Evolutionary conservation across 2,329 filamentous ascomycete genomes (phyloP), one percentile per base, ranked within the genome.

Genomic region (Ophiostoma sp.): DNA sequence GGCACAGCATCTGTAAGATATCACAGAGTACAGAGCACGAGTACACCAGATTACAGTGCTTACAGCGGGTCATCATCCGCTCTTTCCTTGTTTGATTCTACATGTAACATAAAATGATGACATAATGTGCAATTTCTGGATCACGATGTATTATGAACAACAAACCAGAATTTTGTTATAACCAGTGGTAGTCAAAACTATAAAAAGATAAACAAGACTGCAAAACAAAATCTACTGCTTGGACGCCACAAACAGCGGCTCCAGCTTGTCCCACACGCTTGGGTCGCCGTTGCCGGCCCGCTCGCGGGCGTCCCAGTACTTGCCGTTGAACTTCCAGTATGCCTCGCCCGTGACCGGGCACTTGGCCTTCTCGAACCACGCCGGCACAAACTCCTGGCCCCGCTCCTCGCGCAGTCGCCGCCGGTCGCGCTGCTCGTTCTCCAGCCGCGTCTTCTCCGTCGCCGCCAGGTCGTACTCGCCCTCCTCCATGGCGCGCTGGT

Each of bases 401-500:
- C 81, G 85, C 39, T 85, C 85, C 80, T 99, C 94, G 33, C 94
- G 84, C 71, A 85, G 81, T 69, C 91, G 82, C 72, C 95, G 83
- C 71, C 90, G 89, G 11, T 89, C 88, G 72, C 95, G 85, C 83
- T 99, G 95, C 73, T 89, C 93, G 81, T 97, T 91, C 79, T 99
- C 95, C 0, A 99, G 87, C 1, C 95, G 86, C 76, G 94, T 95
- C 86, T 99, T 99, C 83, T 99, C 95, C 5, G 86, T 87, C 0
- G 94, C 95, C 1, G 95, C 95, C 72, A 95, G 85, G 76, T 98
- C 94, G 77, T 99, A 99, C 79, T 94, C 88, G n/a, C 94, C 95
- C 72, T 98, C 94, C 79, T 99, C 95, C 95, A 99, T 99, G 1
- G 95, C 95, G 13, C 95, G 86, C 81, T 99, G 95, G 79, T 99